Evolutionary conservation across 495 filamentous ascomycete species (phyloP).

Genomic region (Neurospora tetrasperma): DNA sequence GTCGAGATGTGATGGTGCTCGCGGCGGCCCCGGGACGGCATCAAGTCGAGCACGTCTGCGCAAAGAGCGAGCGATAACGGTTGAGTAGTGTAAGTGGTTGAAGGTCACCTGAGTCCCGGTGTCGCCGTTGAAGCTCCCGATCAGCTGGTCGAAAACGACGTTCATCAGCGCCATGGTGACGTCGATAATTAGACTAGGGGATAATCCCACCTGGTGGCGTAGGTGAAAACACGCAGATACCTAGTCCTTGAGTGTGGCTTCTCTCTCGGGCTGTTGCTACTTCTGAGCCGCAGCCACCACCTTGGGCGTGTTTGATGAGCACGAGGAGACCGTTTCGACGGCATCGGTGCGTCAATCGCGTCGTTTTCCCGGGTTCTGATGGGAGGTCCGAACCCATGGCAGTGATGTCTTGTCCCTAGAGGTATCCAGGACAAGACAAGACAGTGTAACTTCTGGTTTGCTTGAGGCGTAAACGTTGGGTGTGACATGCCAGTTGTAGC

Average conservation of each 20-base stretch:
- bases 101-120: constrained; percentile 9
- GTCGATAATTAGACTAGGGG: constrained; percentile 31
- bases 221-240: constrained; percentile 32
- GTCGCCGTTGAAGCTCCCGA: constrained; percentile 19
- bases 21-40: constrained; percentile 43
- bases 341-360: background rate
- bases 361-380: background rate
- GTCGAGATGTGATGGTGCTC: constrained; percentile 48
- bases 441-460: background rate
- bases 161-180: constrained; percentile 30
- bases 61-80: constrained; percentile 40
- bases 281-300: background rate
- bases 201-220: constrained; percentile 34
- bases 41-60: constrained; percentile 46
- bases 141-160: constrained; percentile 25
- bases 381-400: background rate
- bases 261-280: constrained; percentile 29
- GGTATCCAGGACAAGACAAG: background rate
- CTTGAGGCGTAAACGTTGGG: background rate
- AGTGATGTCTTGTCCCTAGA: background rate
- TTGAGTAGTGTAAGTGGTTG: constrained; percentile 9
- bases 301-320: background rate
- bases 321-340: background rate
- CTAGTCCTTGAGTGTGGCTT: constrained; percentile 31
- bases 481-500: background rate